Evolutionary conservation across 148 eudicot genomes (phyloP).

Genomic region (Chenopodium album): DNA sequence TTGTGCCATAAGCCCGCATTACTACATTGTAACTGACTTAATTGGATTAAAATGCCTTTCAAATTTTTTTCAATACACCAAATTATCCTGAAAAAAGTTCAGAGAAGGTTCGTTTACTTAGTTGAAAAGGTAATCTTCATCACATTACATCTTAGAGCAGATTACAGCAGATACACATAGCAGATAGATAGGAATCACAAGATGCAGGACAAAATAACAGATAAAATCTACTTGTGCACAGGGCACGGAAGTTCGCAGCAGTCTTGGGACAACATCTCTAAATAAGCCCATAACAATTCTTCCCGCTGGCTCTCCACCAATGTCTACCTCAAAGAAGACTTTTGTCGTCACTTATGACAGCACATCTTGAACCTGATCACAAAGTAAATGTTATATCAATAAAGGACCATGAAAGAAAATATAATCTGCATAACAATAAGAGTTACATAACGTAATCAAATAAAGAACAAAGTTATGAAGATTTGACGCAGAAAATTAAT

Average conservation of each 20-base stretch:
- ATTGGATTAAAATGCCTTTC: neutral
- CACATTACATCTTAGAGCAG: neutral
- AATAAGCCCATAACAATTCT: constrained; percentile 43
- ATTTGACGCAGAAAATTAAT: neutral
- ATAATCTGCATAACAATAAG: neutral
- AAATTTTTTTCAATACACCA: neutral
- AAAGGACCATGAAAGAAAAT: neutral
- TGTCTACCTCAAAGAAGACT: constrained; percentile 38
- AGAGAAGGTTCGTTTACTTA: neutral
- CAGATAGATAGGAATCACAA: neutral
- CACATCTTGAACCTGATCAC: constrained; percentile 12
- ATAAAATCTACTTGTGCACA: constrained; percentile 29
- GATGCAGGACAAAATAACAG: neutral
- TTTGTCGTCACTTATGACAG: constrained; percentile 18
- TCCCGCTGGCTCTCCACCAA: constrained; percentile 41
- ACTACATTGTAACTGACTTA: neutral
- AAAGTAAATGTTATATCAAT: neutral
- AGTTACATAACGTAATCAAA: neutral
- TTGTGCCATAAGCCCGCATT: neutral
- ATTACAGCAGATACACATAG: neutral
- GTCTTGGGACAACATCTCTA: constrained; percentile 46
- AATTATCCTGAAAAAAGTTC: neutral
- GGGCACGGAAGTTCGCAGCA: constrained; percentile 48
- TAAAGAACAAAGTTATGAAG: neutral
- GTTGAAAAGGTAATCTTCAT: neutral